Percentiles rank a stretch among this genome's conserved stretches.
These are phyloP conservation scores for Styphnolobium japonicum DNA, from an alignment of 306 rosid genomes.

Conservation along the genomic window DNA sequence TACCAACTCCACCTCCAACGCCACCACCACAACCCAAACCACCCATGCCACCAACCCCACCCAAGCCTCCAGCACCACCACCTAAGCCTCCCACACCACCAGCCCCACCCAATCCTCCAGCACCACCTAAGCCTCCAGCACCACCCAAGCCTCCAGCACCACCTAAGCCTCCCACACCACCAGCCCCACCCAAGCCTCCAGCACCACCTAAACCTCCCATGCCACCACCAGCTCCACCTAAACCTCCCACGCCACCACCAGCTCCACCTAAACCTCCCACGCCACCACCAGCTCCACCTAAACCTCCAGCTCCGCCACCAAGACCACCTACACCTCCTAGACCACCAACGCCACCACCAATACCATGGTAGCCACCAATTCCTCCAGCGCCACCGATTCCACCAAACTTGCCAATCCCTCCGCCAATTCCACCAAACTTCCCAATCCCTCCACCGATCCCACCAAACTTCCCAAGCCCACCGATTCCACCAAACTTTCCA, in stretches of 20 bases:
- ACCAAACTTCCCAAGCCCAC: constrained; percentile 24
- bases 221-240: constrained; percentile 29
- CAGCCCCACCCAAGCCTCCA: neutral
- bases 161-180: neutral
- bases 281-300: constrained; percentile 38
- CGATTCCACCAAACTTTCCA: constrained; percentile 24
- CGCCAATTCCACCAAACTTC: constrained; percentile 2
- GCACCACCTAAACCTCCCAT: constrained; percentile 46
- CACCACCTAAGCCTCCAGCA: constrained; percentile 32
- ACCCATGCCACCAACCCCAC: neutral
- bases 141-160: neutral
- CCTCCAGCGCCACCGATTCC: constrained; percentile 21
- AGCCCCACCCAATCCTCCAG: neutral
- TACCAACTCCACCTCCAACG: neutral
- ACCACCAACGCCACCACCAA: neutral
- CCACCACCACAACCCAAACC: neutral
- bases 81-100: neutral
- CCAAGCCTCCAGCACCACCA: neutral
- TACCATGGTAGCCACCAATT: neutral
- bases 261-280: constrained; percentile 47
- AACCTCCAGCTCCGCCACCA: neutral
- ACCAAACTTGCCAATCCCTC: neutral
- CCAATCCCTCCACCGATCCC: neutral
- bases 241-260: neutral
- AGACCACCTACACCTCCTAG: neutral